Base-by-base conservation (phyloP, 148 eudicot genomes). In the Fagopyrum tataricum region DNA sequence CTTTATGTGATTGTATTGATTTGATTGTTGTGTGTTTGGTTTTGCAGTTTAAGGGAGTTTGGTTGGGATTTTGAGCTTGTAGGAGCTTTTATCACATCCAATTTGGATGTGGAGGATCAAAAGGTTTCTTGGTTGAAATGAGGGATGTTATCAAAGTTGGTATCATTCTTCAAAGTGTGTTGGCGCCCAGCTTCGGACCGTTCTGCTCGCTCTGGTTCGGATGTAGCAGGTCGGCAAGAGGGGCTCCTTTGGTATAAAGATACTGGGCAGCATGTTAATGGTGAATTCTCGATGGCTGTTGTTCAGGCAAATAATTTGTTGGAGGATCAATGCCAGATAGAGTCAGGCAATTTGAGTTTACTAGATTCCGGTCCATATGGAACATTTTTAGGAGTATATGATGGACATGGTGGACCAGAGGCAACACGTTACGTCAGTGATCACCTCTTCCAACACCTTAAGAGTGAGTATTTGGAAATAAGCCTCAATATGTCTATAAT, bases 161-260 rank as follows among this genome's bases (percentile, higher is more conserved):
- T 77, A 78, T 56, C 78, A 52, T 77, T 82, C 72, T 64, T 82
- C n/a, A 77, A 67, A 78, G 80, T 80, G 73, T 82, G 85, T 44
- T 79, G 80, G 82, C 56, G 78, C 67, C 81, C 75, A 6, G 76
- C 82, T 9, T 58, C 78, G 42, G 73, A 70, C 67, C 66, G 75
- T 51, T 44, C 72, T 76, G 72, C 67, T 61, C 84, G 69, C 52
- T 44, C 75, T 10, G 77, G 80, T 82, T 77, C 83, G 1, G 81
- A 82, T 72, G 71, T 74, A 24, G 58, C 83, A 5, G 83, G 83
- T 51, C 77, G 77, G 39, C 85, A 80, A 64, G 81, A 82, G 7
- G 85, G 85, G 75, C 83, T 82, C 71, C 79, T 82, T 72, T 82
- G 85, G 85, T 82, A 79, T 74, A 79, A 82, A 52, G 85, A 82